These are phyloP conservation scores for Salix arbutifolia DNA, from an alignment of 345 rosid genomes.

Conservation along the genomic window DNA sequence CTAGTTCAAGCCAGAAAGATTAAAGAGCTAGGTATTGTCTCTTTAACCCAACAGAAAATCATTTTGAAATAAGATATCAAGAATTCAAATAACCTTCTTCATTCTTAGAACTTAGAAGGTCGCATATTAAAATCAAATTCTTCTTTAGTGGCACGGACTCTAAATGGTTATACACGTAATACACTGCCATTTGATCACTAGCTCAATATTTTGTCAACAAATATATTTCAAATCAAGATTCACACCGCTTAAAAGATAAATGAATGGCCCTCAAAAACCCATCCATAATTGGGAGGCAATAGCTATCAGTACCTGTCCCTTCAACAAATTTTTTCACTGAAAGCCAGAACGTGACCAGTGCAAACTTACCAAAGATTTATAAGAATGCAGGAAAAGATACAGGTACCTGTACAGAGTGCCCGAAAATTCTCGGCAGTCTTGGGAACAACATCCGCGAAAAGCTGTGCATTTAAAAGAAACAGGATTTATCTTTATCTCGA, in stretches of 20 bases:
- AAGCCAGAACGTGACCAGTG: background rate
- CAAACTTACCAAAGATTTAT: background rate
- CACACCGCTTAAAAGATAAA: background rate
- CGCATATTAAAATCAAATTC: background rate
- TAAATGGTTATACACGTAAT: background rate
- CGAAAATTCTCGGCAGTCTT: slow-evolving; percentile 94
- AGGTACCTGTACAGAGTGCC: slow-evolving; percentile 86
- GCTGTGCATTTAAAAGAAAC: slow-evolving; percentile 44
- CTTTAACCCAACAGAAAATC: background rate
- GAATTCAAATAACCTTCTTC: background rate
- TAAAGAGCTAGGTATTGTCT: background rate
- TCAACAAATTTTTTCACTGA: background rate
- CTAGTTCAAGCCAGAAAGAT: background rate
- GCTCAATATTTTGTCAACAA: background rate
- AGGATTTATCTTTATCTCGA: background rate
- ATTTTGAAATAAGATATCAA: background rate
- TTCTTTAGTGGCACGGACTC: background rate
- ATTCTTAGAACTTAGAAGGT: background rate
- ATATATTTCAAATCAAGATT: background rate
- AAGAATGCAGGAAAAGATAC: background rate
- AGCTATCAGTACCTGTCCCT: background rate
- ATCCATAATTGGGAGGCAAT: background rate
- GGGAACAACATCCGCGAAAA: slow-evolving; percentile 83
- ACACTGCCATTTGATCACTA: background rate
- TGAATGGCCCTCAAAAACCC: background rate